These are phyloP conservation scores for Eimeria praecox DNA, from an alignment of 169 alveolate species.

Conservation along the genomic window DNA sequence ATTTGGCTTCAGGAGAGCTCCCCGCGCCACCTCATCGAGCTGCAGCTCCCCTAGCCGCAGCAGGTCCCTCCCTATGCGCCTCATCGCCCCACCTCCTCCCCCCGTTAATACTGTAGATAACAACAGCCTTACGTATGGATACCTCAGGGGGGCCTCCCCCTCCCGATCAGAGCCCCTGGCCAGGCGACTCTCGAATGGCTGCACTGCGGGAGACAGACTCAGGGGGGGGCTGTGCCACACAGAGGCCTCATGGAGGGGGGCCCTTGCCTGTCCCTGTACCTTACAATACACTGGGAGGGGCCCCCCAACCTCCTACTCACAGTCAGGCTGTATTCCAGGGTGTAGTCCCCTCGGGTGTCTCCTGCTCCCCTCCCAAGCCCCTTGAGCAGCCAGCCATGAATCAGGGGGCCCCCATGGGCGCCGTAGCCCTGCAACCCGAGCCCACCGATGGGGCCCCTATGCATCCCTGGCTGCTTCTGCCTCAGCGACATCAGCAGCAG, in stretches of 20 bases:
- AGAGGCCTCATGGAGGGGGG: conserved; percentile 21
- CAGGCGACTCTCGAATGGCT: conserved; percentile 6
- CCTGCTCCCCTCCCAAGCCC: conserved; percentile 23
- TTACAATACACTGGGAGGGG: background rate
- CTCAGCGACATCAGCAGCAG: conserved; percentile 26
- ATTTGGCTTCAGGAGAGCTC: background rate
- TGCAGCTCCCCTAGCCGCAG: conserved; percentile 7
- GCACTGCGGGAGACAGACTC: conserved; percentile 29
- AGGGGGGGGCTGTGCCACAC: conserved; percentile 25
- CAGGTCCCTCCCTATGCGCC: conserved; percentile 30
- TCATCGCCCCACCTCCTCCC: background rate
- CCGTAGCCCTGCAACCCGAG: conserved; percentile 30
- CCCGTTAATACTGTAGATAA: background rate
- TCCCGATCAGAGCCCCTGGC: conserved; percentile 38
- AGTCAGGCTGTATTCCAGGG: background rate
- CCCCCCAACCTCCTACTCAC: background rate
- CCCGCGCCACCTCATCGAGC: background rate
- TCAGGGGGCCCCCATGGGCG: conserved; percentile 27
- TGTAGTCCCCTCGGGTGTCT: background rate
- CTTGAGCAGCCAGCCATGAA: conserved; percentile 41
- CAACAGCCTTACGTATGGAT: conserved; percentile 2
- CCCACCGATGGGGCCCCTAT: conserved; percentile 35
- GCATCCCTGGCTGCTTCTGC: conserved; percentile 25
- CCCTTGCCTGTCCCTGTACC: conserved; percentile 28
- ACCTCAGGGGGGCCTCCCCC: conserved; percentile 50